These are phyloP conservation scores for Xylariales sp. DNA, from an alignment of 2,329 filamentous ascomycete genomes.

Conservation along the genomic window DNA sequence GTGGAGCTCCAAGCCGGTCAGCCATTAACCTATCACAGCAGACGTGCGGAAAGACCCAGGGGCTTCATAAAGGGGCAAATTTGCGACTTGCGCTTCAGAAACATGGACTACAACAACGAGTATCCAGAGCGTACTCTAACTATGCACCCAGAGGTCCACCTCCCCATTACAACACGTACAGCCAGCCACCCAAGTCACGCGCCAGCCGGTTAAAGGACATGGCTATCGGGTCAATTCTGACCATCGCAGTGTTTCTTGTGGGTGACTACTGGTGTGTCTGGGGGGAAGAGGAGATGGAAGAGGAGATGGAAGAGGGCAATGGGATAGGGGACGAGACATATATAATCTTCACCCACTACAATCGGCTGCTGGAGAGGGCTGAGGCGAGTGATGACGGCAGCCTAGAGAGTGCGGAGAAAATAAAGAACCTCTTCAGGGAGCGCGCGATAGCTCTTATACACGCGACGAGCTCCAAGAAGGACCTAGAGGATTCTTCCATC, in stretches of 20 bases:
- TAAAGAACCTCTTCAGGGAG: not conserved
- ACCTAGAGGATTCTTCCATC: not conserved
- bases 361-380: not conserved
- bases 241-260: not conserved
- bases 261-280: not conserved
- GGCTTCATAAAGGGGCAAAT: not conserved
- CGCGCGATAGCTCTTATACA: not conserved
- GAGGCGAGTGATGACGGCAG: constrained; percentile 11
- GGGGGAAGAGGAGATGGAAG: not conserved
- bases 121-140: constrained; percentile 23
- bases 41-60: not conserved
- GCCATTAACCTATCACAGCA: not conserved
- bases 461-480: fast-evolving
- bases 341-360: not conserved
- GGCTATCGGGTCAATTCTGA: constrained; percentile 25
- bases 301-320: not conserved
- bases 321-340: not conserved
- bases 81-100: not conserved
- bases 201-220: constrained; percentile 26
- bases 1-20: not conserved
- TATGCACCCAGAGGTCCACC: constrained; percentile 21
- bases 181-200: constrained; percentile 16
- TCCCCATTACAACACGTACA: constrained; percentile 5
- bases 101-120: not conserved
- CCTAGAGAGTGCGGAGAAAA: constrained; percentile 8